A percentile compares a stretch with the other conserved stretches of the same genome.
These are phyloP conservation scores for Russula olivacea DNA, from an alignment of 768 basidiomycete species.

Conservation along the genomic window DNA sequence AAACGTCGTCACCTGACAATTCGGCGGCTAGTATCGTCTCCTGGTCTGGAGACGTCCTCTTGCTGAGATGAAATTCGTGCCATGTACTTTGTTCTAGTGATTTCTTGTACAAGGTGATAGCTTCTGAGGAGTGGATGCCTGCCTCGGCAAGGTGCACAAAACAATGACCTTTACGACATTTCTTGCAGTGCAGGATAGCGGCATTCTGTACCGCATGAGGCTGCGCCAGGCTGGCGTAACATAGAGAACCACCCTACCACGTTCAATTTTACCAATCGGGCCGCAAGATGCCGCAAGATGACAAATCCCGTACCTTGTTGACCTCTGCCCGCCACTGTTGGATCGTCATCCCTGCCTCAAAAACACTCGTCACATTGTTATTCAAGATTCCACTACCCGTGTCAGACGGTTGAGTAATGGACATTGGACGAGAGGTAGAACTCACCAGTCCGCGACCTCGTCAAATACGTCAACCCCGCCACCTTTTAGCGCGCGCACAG, in stretches of 20 bases:
- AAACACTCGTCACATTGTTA: constrained; percentile 2
- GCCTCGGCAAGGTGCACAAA: constrained; percentile 34
- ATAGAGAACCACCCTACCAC: background rate
- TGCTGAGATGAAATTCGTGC: constrained; percentile 34
- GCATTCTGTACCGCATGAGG: constrained; percentile 13
- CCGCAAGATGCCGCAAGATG: background rate
- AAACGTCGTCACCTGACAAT: constrained; percentile 34
- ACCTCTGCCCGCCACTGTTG: constrained; percentile 6
- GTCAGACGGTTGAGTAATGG: background rate
- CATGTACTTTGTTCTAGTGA: constrained; percentile 27
- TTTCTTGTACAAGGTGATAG: constrained; percentile 27
- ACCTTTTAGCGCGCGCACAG: constrained; percentile 30
- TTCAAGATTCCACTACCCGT: background rate
- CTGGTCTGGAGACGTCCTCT: constrained; percentile 23
- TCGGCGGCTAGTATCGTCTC: constrained; percentile 31
- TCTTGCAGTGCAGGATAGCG: constrained; percentile 33
- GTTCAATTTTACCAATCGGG: background rate
- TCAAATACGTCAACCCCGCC: constrained; percentile 2
- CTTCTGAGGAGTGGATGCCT: constrained; percentile 37
- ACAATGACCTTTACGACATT: constrained; percentile 37
- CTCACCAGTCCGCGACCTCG: constrained; percentile 10
- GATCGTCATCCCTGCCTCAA: constrained; percentile 27
- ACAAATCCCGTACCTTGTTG: background rate
- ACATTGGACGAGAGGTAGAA: background rate
- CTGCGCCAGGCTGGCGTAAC: constrained; percentile 4